A percentile compares a stretch with the other conserved stretches of the same genome.
phyloP scores from a whole-genome alignment of 2,329 filamentous ascomycete genomes.

The Phaeophleospora eucalypticola region DNA sequence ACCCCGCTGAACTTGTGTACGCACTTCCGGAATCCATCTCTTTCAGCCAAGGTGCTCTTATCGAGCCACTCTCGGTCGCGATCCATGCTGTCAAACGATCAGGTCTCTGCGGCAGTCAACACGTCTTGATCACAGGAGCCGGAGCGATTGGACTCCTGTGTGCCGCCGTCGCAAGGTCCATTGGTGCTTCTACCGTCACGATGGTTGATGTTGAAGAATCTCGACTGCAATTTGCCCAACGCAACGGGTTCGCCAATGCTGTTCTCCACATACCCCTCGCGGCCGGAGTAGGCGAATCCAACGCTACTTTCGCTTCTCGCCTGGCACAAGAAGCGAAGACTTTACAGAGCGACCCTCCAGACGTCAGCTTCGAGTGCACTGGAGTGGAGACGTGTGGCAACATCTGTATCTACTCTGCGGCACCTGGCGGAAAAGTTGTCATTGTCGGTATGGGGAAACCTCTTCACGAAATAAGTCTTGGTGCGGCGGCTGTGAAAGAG shows the following conservation, averaged over 20 bases:
- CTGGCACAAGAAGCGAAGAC: not conserved
- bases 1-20: too few species aligned
- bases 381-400: not conserved
- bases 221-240: too few species aligned
- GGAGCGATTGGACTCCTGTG: too few species aligned
- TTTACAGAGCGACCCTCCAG: not conserved
- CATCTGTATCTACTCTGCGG: not conserved
- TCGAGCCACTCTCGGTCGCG: too few species aligned
- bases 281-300: not conserved
- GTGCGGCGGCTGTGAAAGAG: not conserved
- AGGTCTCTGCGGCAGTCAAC: too few species aligned
- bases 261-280: not conserved
- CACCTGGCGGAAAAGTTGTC: not conserved
- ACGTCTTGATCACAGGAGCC: too few species aligned
- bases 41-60: too few species aligned
- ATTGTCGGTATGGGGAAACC: not conserved
- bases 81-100: too few species aligned
- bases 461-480: not conserved
- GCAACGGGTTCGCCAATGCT: not conserved
- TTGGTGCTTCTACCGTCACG: too few species aligned
- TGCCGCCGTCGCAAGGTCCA: too few species aligned
- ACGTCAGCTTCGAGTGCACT: not conserved
- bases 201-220: too few species aligned
- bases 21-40: too few species aligned
- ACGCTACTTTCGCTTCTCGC: not conserved